phyloP scores from a whole-genome alignment of 257 asterid genomes.

The Buddleja alternifolia region DNA sequence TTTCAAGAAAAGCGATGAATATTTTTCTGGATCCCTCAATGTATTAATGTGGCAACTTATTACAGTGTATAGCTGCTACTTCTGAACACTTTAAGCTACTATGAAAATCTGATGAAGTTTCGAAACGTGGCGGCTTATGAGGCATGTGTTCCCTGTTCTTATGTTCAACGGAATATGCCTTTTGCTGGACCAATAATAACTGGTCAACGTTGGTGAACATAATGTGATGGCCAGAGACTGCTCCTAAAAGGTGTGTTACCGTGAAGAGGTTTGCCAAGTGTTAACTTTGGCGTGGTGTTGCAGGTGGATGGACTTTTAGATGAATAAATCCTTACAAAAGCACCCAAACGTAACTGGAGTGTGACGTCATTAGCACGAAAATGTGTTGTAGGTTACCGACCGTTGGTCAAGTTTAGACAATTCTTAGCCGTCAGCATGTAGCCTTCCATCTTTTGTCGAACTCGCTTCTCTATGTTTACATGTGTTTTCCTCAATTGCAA shows the following conservation, averaged over 20 bases:
- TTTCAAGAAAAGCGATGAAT: not conserved
- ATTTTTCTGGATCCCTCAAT: not conserved
- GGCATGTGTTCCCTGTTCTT: not conserved
- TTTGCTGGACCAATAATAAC: not conserved
- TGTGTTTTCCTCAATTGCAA: not conserved
- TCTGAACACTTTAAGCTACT: constrained; percentile 1
- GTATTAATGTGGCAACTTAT: not conserved
- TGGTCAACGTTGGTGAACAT: not conserved
- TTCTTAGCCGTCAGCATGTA: not conserved
- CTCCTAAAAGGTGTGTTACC: constrained; percentile 3
- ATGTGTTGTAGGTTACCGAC: constrained; percentile 14
- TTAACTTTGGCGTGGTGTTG: constrained; percentile 17
- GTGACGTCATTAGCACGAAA: not conserved
- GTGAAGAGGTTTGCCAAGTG: constrained; percentile 11
- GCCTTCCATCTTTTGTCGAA: not conserved
- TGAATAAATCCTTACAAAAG: not conserved
- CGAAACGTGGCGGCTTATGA: not conserved
- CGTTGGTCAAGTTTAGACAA: constrained; percentile 8
- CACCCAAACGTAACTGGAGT: not conserved
- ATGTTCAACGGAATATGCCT: not conserved
- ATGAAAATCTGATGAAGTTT: not conserved
- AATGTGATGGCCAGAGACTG: not conserved
- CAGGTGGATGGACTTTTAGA: constrained; percentile 27
- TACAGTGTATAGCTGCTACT: constrained; percentile 13
- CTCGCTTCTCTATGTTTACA: not conserved